Evolutionary conservation across 305 asterid genomes (phyloP), one percentile per base, ranked within the genome.

Genomic region (Lippia alba): DNA sequence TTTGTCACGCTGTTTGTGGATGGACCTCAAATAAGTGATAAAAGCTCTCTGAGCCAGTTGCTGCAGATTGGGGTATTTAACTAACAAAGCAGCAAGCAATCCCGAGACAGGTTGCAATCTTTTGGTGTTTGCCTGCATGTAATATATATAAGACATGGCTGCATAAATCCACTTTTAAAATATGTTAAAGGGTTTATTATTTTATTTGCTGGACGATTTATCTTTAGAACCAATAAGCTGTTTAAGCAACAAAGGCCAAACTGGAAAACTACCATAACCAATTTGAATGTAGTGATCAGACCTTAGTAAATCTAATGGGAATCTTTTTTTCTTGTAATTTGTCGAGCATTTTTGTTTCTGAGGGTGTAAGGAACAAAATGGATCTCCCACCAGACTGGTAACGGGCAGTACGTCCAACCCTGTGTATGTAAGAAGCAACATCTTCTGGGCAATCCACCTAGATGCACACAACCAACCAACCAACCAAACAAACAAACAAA

Each of bases 371-470:
- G 73, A 95, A 95, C 70, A 95, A 80, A 67, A 95, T 75, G 65
- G 99, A 86, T 77, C 78, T 89, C 74, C 99, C 99, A 56, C 86
- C 86, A 48, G 98, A 90, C 71, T 70, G 81, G 84, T 90, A 92
- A 58, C 99, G 96, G 68, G 99, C 99, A 79, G 99, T 95, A 44
- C 99, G 87, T 41, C 99, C 98, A 74, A 92, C 99, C 85, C 97
- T 86, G 77, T 95, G 99, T 78, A 92, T 86, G 90, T 95, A 95
- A 15, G 96, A 74, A 76, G 87, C 97, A 71, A 84, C 94, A 61
- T 92, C 92, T 48, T 92, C 98, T n/a, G 99, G 99, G 77, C 99
- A 95, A 79, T 95, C 99, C 54, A 90, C 91, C 99, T 92, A 73
- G 64, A 80, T 1, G 30, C 30, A 3, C 30, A 3, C 30, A 24